Base-by-base conservation (phyloP, 2,329 filamentous ascomycete genomes). In the Cercospora sp. region DNA sequence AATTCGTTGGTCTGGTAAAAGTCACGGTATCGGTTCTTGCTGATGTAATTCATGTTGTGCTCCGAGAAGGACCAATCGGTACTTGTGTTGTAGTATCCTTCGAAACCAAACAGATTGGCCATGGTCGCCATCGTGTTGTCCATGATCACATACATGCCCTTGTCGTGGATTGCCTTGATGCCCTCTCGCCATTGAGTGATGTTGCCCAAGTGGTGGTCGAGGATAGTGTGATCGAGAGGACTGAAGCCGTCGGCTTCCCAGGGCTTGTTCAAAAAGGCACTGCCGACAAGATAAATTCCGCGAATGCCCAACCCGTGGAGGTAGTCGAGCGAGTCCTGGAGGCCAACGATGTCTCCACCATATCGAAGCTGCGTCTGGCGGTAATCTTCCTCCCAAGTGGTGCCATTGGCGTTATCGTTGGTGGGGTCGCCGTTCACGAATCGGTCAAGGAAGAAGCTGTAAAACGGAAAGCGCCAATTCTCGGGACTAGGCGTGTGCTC, bases 61-160 rank as follows among this genome's bases (percentile, higher is more conserved):
- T 90, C 88, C 16, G 80, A 78, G 63, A 80, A 79, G 0, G 77
- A 78, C 73, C 87, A 89, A 0, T 86, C 86, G 0, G 88, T 84
- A 23, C 85, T 86, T 2, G 76, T 78, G 73, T 90, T 90, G 69
- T 87, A 79, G 71, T 84, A 87, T 0, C 86, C 87, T 64, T 89
- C 79, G 75, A 89, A 90, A 5, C 86, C 87, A 68, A 90, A 83
- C 62, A 90, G 80, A 72, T 90, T 87, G 61, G 86, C 85, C 84
- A 90, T 83, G 4, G 88, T 90, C 57, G 86, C 84, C 75, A 90
- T 83, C 1, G 88, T 90, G 73, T 90, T 90, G 75, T 90, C 88
- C 67, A 90, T 77, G 33, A 90, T 79, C 48, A 90, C 86, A 78
- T 89, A 89, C 87, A 90, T 90, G 63, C 83, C 85, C 31, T 86